Evolutionary conservation across 192 early-diverging fungal species (phyloP), one percentile per base, ranked within the genome.

Genomic region (Neocallimastix lanati): DNA sequence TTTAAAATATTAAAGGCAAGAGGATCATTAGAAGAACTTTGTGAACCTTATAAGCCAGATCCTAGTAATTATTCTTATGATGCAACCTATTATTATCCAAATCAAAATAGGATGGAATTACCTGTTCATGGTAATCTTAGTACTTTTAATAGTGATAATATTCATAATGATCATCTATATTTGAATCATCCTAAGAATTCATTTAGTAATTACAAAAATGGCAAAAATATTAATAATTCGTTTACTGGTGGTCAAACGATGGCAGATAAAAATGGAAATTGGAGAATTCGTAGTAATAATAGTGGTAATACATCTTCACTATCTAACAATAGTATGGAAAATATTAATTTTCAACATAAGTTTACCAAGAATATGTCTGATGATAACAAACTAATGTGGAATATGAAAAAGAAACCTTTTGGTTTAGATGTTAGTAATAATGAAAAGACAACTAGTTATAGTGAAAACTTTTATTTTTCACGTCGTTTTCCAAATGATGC

Each of bases 1-100:
- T 85, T 92, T 50, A 81, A 79, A 33, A 87, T 90, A 25, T 84
- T 96, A n/a, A 83, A 86, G 28, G 83, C 88, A 2, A 80, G 82
- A 38, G 83, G 76, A 14, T 83, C 82, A 4, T 76, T 92, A 28
- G 86, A 88, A 14, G 81, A 79, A 18, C 80, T 86, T 14, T 93
- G 92, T 79, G 86, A 88, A 67, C 87, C 81, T 29, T 93, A 88
- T 81, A 79, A 67, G n/a, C 50, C 50, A 67, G 18, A 67, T 67
- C 50, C 50, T n/a, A 67, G 50, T 16, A 67, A 67, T 67, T 67
- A 67, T 67, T 21, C 50, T 6, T 67, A 67, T 67, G 25, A 18
- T 11, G 9, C 50, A n/a, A 67, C 21, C 4, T 67, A 50, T 50
- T 50, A 67, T n/a, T 67, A 67, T 67, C 50, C 16, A 67, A 67